Percentiles rank a stretch among this genome's conserved stretches.
Conservation (phyloP, 208 protist species). For the Trypanosoma rangeli region DNA sequence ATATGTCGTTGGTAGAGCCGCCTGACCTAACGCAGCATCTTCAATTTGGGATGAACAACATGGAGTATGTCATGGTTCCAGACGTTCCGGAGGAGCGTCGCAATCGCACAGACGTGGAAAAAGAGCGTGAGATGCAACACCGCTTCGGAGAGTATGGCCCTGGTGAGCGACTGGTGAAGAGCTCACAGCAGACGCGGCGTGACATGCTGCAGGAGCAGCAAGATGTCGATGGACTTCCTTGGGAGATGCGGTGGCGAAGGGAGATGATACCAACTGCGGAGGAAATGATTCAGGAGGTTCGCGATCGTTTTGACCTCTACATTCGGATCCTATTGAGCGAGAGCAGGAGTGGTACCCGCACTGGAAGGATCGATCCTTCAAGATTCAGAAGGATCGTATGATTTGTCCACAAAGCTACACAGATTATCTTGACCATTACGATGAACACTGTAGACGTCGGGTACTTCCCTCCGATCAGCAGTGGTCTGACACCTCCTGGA, state of each 20-base stretch:
- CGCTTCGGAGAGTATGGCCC: slow-evolving; percentile 76
- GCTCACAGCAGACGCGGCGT: slow-evolving; percentile 60
- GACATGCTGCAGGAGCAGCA: slow-evolving; percentile 89
- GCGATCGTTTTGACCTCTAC: slow-evolving; percentile 88
- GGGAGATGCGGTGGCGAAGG: slow-evolving; percentile 86
- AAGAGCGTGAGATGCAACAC: slow-evolving; percentile 72
- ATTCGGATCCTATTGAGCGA: slow-evolving; percentile 89
- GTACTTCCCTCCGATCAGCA: slow-evolving; percentile 84
- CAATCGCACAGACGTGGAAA: slow-evolving; percentile 71
- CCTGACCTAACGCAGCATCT: slow-evolving; percentile 79
- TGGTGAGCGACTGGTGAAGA: slow-evolving; percentile 76
- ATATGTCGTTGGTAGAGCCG: slow-evolving; percentile 77
- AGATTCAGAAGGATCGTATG: slow-evolving; percentile 89
- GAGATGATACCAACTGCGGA: slow-evolving; percentile 85
- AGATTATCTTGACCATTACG: slow-evolving; percentile 91
- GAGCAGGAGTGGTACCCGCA: slow-evolving; percentile 91
- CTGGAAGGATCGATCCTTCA: slow-evolving; percentile 88
- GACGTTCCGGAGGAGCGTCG: slow-evolving; percentile 55
- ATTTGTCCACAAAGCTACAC: slow-evolving; percentile 92
- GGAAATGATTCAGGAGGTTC: slow-evolving; percentile 87
- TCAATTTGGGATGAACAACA: slow-evolving; percentile 71
- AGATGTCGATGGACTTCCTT: slow-evolving; percentile 87
- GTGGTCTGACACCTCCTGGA: slow-evolving; percentile 90
- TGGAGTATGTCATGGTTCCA: slow-evolving; percentile 73
- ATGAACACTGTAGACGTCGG: slow-evolving; percentile 78